Evolutionary conservation across 148 eudicot species (phyloP), one percentile per base, ranked within the genome.

Genomic region (Diospyros lotus): DNA sequence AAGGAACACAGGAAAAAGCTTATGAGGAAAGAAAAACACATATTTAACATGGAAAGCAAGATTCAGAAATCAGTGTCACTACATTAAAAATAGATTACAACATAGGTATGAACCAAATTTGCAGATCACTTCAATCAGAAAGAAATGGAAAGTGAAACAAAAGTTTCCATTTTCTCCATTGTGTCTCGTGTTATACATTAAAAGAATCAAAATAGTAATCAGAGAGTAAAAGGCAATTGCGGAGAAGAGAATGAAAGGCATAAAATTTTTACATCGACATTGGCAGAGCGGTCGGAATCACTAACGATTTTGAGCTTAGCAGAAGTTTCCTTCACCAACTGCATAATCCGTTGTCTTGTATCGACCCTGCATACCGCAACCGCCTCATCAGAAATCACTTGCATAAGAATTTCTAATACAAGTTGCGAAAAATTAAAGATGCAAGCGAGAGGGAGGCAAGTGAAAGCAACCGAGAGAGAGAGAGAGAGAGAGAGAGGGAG

Each of bases 271-370:
- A 86, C 92, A 64, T 87, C 75, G 64, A 78, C 82, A 80, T 84
- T 78, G 73, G 84, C 17, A 59, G 64, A 55, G 73, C 81, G 91
- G 55, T 84, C 87, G 39, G 86, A 84, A 58, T 84, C 93, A 48
- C 86, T 84, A 18, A 87, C 79, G 52, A 86, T 71, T 76, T 89
- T 89, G 42, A 89, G 93, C 86, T 85, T 87, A 38, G 87, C 84
- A 50, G 93, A 89, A 75, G 89, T 86, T 75, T 89, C 91, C 84
- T 87, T 89, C 62, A 89, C 91, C 66, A 89, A 75, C 79, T 84
- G 83, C 62, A 87, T 50, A 77, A 87, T 87, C 28, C 89, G 79
- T 74, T 89, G 93, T 63, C 93, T 82, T 46, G 88, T 79, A 74
- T 76, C 73, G 62, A 12, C 14, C 61, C 44, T 84, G 89, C 86